Conservation (phyloP, 345 rosid species). For the Lenwebbia sp. region DNA sequence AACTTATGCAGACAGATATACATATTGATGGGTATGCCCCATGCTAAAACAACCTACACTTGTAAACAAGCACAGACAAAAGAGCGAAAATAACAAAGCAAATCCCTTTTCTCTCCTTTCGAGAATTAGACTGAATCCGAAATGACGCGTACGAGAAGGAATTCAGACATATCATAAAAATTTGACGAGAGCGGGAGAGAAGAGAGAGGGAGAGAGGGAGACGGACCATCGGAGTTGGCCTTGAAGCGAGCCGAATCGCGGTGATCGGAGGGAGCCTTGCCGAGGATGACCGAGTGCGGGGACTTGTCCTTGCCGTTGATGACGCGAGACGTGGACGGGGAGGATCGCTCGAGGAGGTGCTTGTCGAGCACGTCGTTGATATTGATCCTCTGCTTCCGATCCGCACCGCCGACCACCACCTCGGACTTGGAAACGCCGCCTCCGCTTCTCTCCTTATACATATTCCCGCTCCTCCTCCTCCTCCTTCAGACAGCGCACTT, state of each 20-base stretch:
- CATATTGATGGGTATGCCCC: background rate
- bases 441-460: slow-evolving; percentile 18
- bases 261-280: slow-evolving; percentile 45
- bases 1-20: background rate
- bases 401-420: slow-evolving; percentile 20
- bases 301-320: slow-evolving; percentile 58
- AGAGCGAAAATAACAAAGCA: background rate
- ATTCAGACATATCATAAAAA: background rate
- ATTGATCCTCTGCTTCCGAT: slow-evolving; percentile 70
- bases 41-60: background rate
- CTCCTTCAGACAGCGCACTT: background rate
- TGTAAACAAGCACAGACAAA: background rate
- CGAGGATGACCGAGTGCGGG: slow-evolving; percentile 23
- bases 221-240: slow-evolving; percentile 17
- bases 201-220: background rate
- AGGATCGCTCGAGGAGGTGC: slow-evolving; percentile 57
- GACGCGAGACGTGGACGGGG: slow-evolving; percentile 62
- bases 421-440: slow-evolving; percentile 59
- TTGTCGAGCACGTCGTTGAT: slow-evolving; percentile 64
- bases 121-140: background rate
- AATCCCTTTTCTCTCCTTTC: background rate
- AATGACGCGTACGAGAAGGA: background rate
- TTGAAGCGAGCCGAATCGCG: slow-evolving; percentile 53
- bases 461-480: background rate
- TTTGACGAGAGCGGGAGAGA: no score